Conservation (phyloP, 176 grass and related monocot species). For the Ampelocalamus luodianensis region DNA sequence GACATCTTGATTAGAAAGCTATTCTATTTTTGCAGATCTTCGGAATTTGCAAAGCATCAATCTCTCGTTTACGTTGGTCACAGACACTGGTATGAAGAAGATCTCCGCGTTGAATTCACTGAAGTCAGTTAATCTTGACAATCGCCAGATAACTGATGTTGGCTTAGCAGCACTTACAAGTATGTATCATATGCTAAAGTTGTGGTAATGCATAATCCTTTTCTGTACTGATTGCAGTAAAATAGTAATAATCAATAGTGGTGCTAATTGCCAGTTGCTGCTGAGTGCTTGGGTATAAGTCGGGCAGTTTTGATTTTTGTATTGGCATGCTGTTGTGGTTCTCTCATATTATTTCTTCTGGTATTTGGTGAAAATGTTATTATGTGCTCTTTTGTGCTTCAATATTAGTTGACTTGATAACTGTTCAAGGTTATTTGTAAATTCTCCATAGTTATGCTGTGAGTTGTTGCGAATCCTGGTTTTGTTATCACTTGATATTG, state of each 20-base stretch:
- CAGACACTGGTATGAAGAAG: slow-evolving; percentile 80
- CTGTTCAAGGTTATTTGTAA: slow-evolving; percentile 6
- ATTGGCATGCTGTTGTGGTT: slow-evolving; percentile 30
- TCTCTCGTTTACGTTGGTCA: slow-evolving; percentile 89
- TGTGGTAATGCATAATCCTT: slow-evolving; percentile 8
- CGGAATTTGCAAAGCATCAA: slow-evolving; percentile 75
- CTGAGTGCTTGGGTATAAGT: slow-evolving; percentile 1
- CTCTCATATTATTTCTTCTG: neutral
- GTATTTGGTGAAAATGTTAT: neutral
- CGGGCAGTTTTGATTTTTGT: neutral
- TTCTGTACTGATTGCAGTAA: neutral
- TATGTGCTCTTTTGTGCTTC: neutral
- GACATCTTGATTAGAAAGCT: slow-evolving; percentile 17
- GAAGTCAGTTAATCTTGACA: slow-evolving; percentile 88
- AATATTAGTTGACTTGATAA: slow-evolving; percentile 10
- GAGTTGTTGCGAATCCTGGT: neutral
- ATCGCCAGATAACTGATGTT: slow-evolving; percentile 84
- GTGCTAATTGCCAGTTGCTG: neutral
- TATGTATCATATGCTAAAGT: slow-evolving; percentile 38
- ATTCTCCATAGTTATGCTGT: neutral
- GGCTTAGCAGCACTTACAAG: slow-evolving; percentile 79
- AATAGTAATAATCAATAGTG: neutral
- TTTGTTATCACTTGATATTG: neutral
- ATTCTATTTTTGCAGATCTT: slow-evolving; percentile 59
- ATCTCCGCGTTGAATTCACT: slow-evolving; percentile 67